Evolutionary conservation across 352 stramenopile genomes (phyloP), one percentile per base, ranked within the genome.

Genomic region (Phytophthora fragariae): DNA sequence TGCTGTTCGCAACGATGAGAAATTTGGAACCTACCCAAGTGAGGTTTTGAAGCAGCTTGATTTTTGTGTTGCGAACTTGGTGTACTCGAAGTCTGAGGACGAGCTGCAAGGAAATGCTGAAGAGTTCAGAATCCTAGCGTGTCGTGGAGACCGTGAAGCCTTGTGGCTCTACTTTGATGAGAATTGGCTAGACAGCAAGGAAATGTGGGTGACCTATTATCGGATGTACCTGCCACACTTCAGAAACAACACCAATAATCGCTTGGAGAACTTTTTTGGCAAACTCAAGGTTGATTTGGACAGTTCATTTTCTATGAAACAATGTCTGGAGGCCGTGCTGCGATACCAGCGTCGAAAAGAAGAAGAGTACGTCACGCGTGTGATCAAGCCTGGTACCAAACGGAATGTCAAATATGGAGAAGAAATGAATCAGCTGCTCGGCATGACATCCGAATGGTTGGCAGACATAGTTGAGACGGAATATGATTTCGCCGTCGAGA

Each of bases 171-270:
- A 68, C 35, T 68, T 68, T 21, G 19, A 53, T 8, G 31, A 7
- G 5, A 67, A 67, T 24, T 59, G 60, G 60, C 19, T 44, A 11
- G 14, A 5, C 0, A 53, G 33, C 6, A 50, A 59, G 15, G 60
- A 54, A 2, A 50, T 52, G 21, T 59, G 60, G 60, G 49, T 60
- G 14, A 19, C 41, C 5, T 21, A 7, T 5, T 2, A 68, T 17
- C 50, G 50, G 5, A 46, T 24, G 19, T 15, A 53, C 10, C 31
- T 59, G 3, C 60, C 33, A 0, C 60, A 58, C 3, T 58, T 66
- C 11, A 7, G 14, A 10, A 66, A 66, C 47, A 41, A 58, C 31
- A 66, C 47, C 1, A 66, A 66, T 19, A 66, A 66, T 24, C 60
- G 31, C 0, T 19, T 66, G 11, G 60, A 58, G 19, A 66, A 37